Evolutionary conservation across 208 protist genomes (phyloP), one percentile per base, ranked within the genome.

Genomic region (Phytomonas sp.): DNA sequence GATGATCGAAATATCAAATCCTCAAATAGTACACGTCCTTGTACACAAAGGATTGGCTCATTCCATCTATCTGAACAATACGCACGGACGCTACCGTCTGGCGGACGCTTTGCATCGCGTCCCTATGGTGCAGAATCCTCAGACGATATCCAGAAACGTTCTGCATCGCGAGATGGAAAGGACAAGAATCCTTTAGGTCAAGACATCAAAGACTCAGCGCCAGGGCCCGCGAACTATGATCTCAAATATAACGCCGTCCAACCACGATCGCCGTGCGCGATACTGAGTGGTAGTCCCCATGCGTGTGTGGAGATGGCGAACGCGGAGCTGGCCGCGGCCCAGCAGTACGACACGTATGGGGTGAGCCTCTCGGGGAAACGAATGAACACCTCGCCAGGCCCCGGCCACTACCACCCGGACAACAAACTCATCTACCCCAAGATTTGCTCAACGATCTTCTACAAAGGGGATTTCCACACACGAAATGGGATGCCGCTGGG

Each of bases 401-500:
- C 85, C 1, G 85, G 85, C 12, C 80, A 87, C 67, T 91, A 91
- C 78, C 70, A 29, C 42, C 73, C 60, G 60, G 29, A 62, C 72
- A 16, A 16, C 8, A 33, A 32, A 8, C n/a, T 42, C 10, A 52
- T n/a, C 23, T 74, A 31, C 45, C 45, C 45, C 19, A 56, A 56
- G 23, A 4, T 26, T 19, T 3, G 63, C 10, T 80, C 74, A 31
- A 80, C 75, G 59, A 69, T 87, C 14, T 94, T 94, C 66, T 85
- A 91, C 76, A 85, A 87, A 63, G 89, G 89, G 36, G 84, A 90
- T 71, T 90, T 90, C 65, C 75, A 85, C 72, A 65, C 64, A 8
- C 81, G 82, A 59, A 72, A 76, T 56, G 62, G 61, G 36, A 56
- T 62, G 61, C 69, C 49, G 23, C 62, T 63, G 29, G 66, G 74